Percentiles rank a stretch among this genome's conserved stretches.
Evolutionary conservation across 805 yeast genomes (phyloP).

Genomic region (Cyberlindnera bimundalis): DNA sequence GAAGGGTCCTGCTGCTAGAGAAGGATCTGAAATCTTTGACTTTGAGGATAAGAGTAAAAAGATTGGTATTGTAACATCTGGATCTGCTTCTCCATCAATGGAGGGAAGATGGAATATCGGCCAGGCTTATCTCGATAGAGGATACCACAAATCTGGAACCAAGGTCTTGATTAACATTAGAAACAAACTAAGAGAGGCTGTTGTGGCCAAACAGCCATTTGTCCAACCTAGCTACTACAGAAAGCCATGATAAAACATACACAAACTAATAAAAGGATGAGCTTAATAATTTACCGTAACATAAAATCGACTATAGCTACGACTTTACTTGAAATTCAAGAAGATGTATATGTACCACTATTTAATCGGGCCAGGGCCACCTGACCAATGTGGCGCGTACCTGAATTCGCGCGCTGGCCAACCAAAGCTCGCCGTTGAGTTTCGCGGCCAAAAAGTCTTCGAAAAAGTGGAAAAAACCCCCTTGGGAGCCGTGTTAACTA

Average conservation of each 20-base stretch:
- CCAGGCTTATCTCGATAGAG: conserved; percentile 81
- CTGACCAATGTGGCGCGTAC: conserved; percentile 7
- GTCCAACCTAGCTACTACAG: conserved; percentile 71
- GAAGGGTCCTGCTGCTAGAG: conserved; percentile 92
- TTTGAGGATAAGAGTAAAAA: conserved; percentile 51
- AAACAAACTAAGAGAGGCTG: conserved; percentile 76
- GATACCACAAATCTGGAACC: conserved; percentile 70
- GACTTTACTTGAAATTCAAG: no score
- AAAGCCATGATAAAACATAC: conserved; percentile 12
- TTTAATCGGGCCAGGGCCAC: conserved; percentile 3
- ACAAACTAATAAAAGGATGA: no score
- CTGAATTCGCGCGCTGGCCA: conserved; percentile 17
- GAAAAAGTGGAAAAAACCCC: conserved; percentile 21
- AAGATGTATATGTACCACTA: background rate
- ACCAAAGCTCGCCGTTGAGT: conserved; percentile 22
- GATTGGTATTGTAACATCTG: conserved; percentile 54
- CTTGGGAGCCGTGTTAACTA: conserved; percentile 1
- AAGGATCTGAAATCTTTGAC: conserved; percentile 59
- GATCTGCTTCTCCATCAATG: conserved; percentile 64
- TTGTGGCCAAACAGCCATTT: conserved; percentile 81
- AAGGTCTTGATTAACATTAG: conserved; percentile 72
- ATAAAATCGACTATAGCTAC: no score
- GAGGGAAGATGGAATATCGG: conserved; percentile 76
- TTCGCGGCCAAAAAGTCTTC: conserved; percentile 12
- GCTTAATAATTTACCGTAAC: no score